These are phyloP conservation scores for Sphaceloma murrayae DNA, from an alignment of 2,329 filamentous ascomycete genomes.

Conservation along the genomic window DNA sequence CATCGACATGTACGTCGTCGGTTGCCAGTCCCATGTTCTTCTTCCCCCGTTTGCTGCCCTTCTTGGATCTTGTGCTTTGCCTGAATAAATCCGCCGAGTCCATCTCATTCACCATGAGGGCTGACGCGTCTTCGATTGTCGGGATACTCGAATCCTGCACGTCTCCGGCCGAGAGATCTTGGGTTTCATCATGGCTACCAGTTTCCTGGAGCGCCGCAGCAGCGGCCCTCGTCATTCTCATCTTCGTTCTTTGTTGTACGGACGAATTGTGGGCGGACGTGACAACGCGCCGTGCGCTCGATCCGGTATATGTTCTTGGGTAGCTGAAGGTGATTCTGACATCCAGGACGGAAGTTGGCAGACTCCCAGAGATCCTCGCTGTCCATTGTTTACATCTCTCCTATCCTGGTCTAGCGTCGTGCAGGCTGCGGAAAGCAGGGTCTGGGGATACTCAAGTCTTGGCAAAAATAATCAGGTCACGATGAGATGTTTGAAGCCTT, in stretches of 20 bases:
- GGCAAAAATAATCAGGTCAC: background rate
- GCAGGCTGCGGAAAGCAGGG: slow-evolving; percentile 10
- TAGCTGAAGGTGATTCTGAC: background rate
- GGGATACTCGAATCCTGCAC: slow-evolving; percentile 21
- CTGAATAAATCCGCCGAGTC: background rate
- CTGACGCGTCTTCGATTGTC: background rate
- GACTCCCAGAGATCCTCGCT: background rate
- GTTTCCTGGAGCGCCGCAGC: slow-evolving; percentile 30
- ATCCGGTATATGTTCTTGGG: background rate
- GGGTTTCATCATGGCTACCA: slow-evolving; percentile 21
- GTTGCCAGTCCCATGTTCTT: slow-evolving; percentile 20
- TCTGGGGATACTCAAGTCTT: background rate
- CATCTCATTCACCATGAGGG: background rate
- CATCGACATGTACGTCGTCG: slow-evolving; percentile 20
- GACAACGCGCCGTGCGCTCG: slow-evolving; percentile 3
- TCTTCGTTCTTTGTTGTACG: slow-evolving; percentile 18
- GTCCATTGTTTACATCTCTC: slow-evolving; percentile 10
- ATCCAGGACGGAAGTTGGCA: background rate
- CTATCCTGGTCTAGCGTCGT: slow-evolving; percentile 1
- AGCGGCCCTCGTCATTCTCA: slow-evolving; percentile 38
- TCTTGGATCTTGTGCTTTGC: slow-evolving; percentile 23
- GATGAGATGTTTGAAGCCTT: background rate
- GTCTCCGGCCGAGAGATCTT: slow-evolving; percentile 20
- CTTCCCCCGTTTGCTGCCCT: slow-evolving; percentile 28
- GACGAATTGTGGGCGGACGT: no score